Conservation (phyloP, 495 filamentous ascomycete species). For the Chaetomium cochliodes region DNA sequence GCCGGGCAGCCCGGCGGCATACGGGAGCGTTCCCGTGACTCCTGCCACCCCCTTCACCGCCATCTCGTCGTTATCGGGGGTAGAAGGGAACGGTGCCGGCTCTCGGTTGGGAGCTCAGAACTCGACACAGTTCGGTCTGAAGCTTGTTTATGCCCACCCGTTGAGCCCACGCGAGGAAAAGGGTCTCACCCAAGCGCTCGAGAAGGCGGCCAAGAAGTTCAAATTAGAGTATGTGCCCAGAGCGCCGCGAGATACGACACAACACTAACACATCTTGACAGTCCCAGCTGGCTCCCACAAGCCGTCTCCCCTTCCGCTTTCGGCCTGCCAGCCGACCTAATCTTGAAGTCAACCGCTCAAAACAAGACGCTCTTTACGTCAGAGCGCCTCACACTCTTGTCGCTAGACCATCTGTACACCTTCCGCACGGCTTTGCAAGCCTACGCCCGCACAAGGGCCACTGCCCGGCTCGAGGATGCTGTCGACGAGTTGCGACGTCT, state of each 20-base stretch:
- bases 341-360: constrained; percentile 64
- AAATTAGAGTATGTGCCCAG: constrained; percentile 36
- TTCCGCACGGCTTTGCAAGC: constrained; percentile 65
- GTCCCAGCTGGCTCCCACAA: constrained; percentile 43
- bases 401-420: constrained; percentile 69
- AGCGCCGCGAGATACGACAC: neutral
- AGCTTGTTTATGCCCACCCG: constrained; percentile 37
- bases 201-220: constrained; percentile 48
- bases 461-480: constrained; percentile 54
- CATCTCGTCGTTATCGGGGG: constrained; percentile 36
- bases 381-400: constrained; percentile 65
- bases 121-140: constrained; percentile 41
- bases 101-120: constrained; percentile 25
- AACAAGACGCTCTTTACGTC: constrained; percentile 68
- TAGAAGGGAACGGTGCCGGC: constrained; percentile 20
- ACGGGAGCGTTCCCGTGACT: constrained; percentile 43
- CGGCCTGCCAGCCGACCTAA: constrained; percentile 51
- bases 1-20: constrained; percentile 26
- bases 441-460: constrained; percentile 52
- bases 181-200: constrained; percentile 40
- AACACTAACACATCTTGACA: constrained; percentile 19
- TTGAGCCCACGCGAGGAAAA: constrained; percentile 40
- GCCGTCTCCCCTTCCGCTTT: constrained; percentile 38
- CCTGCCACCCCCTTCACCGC: constrained; percentile 46
- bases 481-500: constrained; percentile 61